Evolutionary conservation across 306 rosid genomes (phyloP).

Genomic region (Casuarina cunninghamiana): DNA sequence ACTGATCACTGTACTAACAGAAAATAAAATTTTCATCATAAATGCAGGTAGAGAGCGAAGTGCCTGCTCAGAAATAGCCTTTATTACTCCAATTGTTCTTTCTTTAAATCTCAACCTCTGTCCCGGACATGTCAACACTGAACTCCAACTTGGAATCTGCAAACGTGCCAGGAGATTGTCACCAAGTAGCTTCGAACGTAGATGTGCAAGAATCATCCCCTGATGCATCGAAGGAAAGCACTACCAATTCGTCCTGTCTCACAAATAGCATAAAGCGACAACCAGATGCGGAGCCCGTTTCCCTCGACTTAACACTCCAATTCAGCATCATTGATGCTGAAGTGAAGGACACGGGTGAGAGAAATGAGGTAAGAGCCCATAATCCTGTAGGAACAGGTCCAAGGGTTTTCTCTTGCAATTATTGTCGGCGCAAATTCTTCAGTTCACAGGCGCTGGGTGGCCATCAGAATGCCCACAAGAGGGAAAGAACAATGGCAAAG

Average conservation of each 20-base stretch:
- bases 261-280: constrained; percentile 40
- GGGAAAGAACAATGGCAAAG: constrained; percentile 91
- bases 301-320: constrained; percentile 67
- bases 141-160: constrained; percentile 62
- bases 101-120: constrained; percentile 18
- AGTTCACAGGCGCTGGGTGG: constrained; percentile 96
- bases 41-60: constrained; percentile 38
- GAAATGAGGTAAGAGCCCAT: constrained; percentile 42
- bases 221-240: constrained; percentile 53
- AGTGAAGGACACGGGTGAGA: constrained; percentile 42
- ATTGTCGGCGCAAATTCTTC: constrained; percentile 78
- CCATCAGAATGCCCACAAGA: constrained; percentile 89
- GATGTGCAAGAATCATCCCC: constrained; percentile 44
- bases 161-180: constrained; percentile 41
- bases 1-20: not conserved
- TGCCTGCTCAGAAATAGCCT: constrained; percentile 18
- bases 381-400: constrained; percentile 40
- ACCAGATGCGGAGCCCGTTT: constrained; percentile 41
- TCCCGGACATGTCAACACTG: constrained; percentile 50
- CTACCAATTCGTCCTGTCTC: constrained; percentile 53
- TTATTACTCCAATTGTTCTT: constrained; percentile 18
- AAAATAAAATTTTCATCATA: constrained; percentile 24
- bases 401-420: constrained; percentile 83
- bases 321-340: constrained; percentile 42
- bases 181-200: constrained; percentile 48